Percentiles rank a stretch among this genome's conserved stretches.
phyloP scores from a whole-genome alignment of 2,329 filamentous ascomycete species.

The Phaeomoniella chlamydospora region DNA sequence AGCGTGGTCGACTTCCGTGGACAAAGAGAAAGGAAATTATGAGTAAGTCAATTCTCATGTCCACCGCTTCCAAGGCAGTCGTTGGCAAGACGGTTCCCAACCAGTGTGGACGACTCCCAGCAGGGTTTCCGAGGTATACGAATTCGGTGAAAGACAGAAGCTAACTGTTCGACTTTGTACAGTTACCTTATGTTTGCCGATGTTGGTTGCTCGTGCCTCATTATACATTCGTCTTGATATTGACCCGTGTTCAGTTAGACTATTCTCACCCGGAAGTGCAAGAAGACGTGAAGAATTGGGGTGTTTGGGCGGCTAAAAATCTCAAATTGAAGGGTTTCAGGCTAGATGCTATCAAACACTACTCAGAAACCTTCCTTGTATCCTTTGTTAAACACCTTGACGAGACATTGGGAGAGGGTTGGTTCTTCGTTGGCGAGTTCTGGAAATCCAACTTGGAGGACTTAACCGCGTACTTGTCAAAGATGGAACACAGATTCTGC shows the following conservation, averaged over 20 bases:
- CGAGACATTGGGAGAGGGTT: slow-evolving; percentile 30
- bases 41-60: slow-evolving; percentile 62
- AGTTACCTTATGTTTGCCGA: slow-evolving; percentile 54
- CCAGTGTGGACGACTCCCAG: too few relatives aligned
- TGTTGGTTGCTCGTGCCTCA: too few relatives aligned
- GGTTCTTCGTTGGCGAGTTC: slow-evolving; percentile 21
- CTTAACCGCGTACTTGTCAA: slow-evolving; percentile 38
- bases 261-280: slow-evolving; percentile 44
- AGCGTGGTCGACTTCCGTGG: slow-evolving; percentile 41
- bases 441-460: slow-evolving; percentile 41
- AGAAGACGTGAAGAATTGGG: slow-evolving; percentile 47
- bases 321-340: slow-evolving; percentile 45
- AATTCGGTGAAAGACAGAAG: too few relatives aligned
- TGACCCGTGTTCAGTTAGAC: slow-evolving; percentile 29
- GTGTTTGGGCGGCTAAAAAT: slow-evolving; percentile 44
- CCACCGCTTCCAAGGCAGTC: slow-evolving; percentile 82
- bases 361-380: slow-evolving; percentile 39
- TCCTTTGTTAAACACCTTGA: slow-evolving; percentile 41
- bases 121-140: too few relatives aligned
- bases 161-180: too few relatives aligned
- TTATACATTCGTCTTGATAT: too few relatives aligned
- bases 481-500: slow-evolving; percentile 41
- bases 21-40: slow-evolving; percentile 45
- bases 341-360: slow-evolving; percentile 55
- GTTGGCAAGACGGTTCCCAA: too few relatives aligned